Percentiles rank a stretch among this genome's conserved stretches.
These are phyloP conservation scores for Neospora caninum DNA, from an alignment of 169 alveolate species.

Conservation along the genomic window DNA sequence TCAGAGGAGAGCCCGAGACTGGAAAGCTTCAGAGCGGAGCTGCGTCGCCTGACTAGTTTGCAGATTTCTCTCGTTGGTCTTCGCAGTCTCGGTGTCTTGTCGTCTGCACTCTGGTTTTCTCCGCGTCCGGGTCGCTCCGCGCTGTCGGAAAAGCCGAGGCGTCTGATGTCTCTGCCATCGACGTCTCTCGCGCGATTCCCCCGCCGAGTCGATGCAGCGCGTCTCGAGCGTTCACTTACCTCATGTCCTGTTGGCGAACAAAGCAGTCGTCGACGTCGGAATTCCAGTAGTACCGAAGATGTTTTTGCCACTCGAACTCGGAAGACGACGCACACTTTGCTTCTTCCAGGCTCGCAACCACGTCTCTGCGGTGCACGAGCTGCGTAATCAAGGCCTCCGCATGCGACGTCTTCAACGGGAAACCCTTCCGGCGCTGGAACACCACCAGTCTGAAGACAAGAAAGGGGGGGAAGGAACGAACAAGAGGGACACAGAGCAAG, in stretches of 20 bases:
- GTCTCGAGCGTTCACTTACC: not conserved
- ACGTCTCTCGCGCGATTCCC: not conserved
- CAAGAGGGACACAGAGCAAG: not conserved
- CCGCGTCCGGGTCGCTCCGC: no score
- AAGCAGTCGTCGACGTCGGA: constrained; percentile 57
- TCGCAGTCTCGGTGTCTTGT: not conserved
- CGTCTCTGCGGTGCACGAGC: constrained; percentile 78
- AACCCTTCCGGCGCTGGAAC: not conserved
- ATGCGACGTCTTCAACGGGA: not conserved
- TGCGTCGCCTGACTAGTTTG: no score
- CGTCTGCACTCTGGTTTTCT: not conserved
- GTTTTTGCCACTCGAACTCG: constrained; percentile 95
- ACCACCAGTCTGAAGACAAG: not conserved
- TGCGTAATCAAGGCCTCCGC: not conserved
- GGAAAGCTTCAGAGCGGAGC: no score
- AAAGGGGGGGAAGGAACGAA: not conserved
- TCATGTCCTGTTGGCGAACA: constrained; percentile 50
- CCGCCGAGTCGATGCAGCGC: not conserved
- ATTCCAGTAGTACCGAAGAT: constrained; percentile 92
- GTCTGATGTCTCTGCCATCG: no score
- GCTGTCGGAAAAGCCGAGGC: no score
- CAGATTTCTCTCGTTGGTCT: no score
- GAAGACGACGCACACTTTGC: constrained; percentile 72
- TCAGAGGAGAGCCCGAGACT: no score
- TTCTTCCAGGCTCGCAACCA: constrained; percentile 78